A percentile compares a stretch with the other conserved stretches of the same genome.
Evolutionary conservation across 306 rosid species (phyloP).

Genomic region (Begonia loranthoides): DNA sequence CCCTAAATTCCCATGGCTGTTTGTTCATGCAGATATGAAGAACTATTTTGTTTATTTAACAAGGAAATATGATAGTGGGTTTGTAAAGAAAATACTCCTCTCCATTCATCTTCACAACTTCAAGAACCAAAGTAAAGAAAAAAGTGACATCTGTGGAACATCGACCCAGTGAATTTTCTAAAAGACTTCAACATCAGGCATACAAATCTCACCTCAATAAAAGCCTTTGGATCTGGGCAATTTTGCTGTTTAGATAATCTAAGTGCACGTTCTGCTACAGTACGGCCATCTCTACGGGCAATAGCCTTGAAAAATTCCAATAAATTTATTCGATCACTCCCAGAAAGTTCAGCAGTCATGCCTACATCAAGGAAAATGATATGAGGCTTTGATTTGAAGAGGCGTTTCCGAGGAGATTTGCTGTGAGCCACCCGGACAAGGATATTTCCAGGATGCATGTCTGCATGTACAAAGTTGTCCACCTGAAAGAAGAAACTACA

Average conservation of each 20-base stretch:
- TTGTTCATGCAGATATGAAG: too few species aligned
- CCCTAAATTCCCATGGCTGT: too few species aligned
- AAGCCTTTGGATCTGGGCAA: constrained; percentile 93
- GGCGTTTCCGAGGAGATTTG: constrained; percentile 47
- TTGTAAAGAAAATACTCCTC: too few species aligned
- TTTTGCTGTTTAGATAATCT: constrained; percentile 77
- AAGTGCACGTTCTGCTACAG: constrained; percentile 75
- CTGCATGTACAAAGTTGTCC: constrained; percentile 99
- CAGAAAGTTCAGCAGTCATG: constrained; percentile 97
- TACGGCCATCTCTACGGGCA: constrained; percentile 88
- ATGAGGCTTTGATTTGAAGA: constrained; percentile 96
- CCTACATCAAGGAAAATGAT: constrained; percentile 97
- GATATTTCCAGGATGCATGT: constrained; percentile 99
- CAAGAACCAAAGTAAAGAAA: too few species aligned
- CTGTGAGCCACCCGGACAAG: constrained; percentile 67
- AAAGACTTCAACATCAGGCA: too few species aligned
- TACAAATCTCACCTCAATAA: constrained; percentile 50
- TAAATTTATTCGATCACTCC: constrained; percentile 74
- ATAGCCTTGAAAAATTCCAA: constrained; percentile 90
- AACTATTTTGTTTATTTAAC: too few species aligned
- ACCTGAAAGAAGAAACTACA: constrained; percentile 54
- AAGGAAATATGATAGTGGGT: too few species aligned
- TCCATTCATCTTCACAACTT: too few species aligned
- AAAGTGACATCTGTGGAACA: too few species aligned
- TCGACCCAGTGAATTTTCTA: too few species aligned